Evolutionary conservation across 495 filamentous ascomycete species (phyloP), one percentile per base, ranked within the genome.

Genomic region (Neurospora discreta): DNA sequence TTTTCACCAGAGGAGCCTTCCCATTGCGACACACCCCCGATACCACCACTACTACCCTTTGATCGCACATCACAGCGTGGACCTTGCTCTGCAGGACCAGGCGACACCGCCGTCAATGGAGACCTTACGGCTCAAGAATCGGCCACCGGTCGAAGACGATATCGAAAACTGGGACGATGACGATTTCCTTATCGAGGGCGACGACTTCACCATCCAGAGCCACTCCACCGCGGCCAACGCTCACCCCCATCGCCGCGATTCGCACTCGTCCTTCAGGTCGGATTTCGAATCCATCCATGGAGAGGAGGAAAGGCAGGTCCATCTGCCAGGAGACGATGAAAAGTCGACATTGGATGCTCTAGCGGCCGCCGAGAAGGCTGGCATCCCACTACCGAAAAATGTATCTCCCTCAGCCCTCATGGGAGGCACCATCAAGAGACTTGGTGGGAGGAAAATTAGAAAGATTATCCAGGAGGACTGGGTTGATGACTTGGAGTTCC

Each of bases 101-200:
- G 52, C 71, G 41, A 52, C 68, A 73, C 60, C 70, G 68, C n/a
- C 52, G 30, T 44, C 75, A 71, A 89, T 91, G 89, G 85, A 91
- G 73, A 80, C 86, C 40, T 79, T 88, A 75, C 88, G 85, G 15
- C 79, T 89, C 20, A 89, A 87, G 77, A 78, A 83, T 68, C 85
- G 84, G 69, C 85, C 82, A 72, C 81, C 84, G 58, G 84, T 84
- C 20, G 85, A 91, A 69, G 87, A 87, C 46, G 81, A 83, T 23
- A 85, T 93, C 42, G 94, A 98, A 79, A 92, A 89, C 78, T 97
- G 94, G 94, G 93, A 95, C 81, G 91, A 96, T 75, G 92, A 94
- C 77, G 90, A 89, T 75, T 87, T 97, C 75, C 80, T 95, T 70
- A 89, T 94, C 78, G 90, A 91, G 70, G 87, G 87, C 72, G 91